Evolutionary conservation across 371 early-diverging fungal species (phyloP), one percentile per base, ranked within the genome.

Genomic region (Encephalitozoon hellem): DNA sequence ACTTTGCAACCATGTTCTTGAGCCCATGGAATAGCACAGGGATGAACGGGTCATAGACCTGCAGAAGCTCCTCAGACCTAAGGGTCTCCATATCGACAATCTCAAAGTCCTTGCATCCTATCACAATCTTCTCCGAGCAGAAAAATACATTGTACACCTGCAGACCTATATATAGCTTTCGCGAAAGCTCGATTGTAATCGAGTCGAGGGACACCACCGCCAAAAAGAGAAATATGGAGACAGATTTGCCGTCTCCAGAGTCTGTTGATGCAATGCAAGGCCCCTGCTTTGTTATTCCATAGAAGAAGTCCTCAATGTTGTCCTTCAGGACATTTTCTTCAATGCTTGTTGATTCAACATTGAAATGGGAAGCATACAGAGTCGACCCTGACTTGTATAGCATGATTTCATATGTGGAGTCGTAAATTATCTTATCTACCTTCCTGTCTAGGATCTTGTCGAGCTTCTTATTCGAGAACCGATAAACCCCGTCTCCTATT

Each of bases 61-160:
- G 82, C n/a, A 85, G 59, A 1, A 85, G 59, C 23, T 82, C 81
- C 55, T 84, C 82, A 2, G 84, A 83, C 32, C 76, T 77, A 15
- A 85, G 77, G 12, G 84, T 78, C 9, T 80, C 69, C 41, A 80
- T 66, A 52, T 85, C 83, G 18, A 85, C 78, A 45, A 84, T 80
- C 65, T 85, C 86, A 80, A 85, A 85, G 55, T 83, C 81, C 54
- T 82, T 84, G 39, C 80, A 84, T 28, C 81, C 81, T 41, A 85
- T 77, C 32, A 81, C 74, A 25, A 85, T 69, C 30, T 79, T 67
- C 0, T 67, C 74, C 1, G 66, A 68, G 68, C 82, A 63, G 52
- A 81, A 84, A 9, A 51, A 54, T 5, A 85, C 71, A 51, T 63
- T 67, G 23, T 45, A 77, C 9, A 85, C 66, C 11, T 68, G 53